A percentile compares a stretch with the other conserved stretches of the same genome.
Conservation (phyloP, 768 basidiomycete genomes). For the Strobilomyces echinocephalus region DNA sequence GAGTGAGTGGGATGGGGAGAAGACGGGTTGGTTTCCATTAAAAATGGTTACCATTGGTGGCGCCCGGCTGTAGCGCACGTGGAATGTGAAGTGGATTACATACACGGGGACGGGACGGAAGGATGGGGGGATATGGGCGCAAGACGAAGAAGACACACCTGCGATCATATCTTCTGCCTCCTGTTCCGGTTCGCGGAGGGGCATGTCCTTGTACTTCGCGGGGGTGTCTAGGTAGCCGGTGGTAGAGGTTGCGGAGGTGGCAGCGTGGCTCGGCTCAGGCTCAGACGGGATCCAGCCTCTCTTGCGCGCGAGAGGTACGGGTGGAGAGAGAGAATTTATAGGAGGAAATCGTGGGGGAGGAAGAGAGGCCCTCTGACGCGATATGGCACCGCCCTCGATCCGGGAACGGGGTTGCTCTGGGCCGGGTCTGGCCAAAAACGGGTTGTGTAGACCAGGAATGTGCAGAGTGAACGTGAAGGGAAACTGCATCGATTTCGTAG, state of each 20-base stretch:
- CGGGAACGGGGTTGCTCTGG: constrained; percentile 19
- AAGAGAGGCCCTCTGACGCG: constrained; percentile 18
- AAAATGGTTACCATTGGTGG: constrained; percentile 4
- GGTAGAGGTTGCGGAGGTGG: constrained; percentile 49
- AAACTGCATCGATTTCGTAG: constrained; percentile 44
- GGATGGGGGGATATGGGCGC: constrained; percentile 18
- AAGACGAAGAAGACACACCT: constrained; percentile 33
- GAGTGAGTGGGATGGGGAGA: constrained; percentile 9
- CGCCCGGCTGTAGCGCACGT: constrained; percentile 10
- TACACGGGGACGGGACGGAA: constrained; percentile 10
- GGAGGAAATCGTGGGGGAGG: constrained; percentile 16
- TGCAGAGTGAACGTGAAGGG: constrained; percentile 69
- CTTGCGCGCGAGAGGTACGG: constrained; percentile 47
- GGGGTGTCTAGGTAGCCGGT: constrained; percentile 68
- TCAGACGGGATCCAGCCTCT: constrained; percentile 70
- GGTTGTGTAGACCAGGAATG: constrained; percentile 63
- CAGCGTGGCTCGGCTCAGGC: constrained; percentile 50
- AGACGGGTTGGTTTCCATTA: constrained; percentile 14
- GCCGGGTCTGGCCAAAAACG: constrained; percentile 42
- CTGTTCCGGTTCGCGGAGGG: constrained; percentile 27
- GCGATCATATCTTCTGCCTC: constrained; percentile 45
- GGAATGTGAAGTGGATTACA: constrained; percentile 22
- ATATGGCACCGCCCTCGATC: constrained; percentile 22
- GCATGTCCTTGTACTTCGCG: constrained; percentile 49
- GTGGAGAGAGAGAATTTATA: constrained; percentile 27